phyloP scores from a whole-genome alignment of 2,329 filamentous ascomycete species.

The Hymenoscyphus infarciens region DNA sequence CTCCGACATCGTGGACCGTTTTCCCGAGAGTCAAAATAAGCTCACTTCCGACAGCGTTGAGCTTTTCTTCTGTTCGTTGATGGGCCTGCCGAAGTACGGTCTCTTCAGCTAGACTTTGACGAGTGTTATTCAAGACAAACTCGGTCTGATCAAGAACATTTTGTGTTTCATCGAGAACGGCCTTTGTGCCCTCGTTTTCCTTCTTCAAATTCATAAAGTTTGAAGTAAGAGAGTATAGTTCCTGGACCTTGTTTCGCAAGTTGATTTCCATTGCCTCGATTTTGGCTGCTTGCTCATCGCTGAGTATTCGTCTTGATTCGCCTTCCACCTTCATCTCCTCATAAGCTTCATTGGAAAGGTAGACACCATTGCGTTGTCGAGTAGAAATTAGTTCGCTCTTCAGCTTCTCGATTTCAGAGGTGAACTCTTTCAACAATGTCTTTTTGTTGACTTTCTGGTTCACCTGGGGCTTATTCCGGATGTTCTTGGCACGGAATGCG shows the following conservation, averaged over 20 bases:
- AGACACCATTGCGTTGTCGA: slow-evolving; percentile 90
- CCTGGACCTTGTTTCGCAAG: slow-evolving; percentile 88
- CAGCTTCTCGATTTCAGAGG: slow-evolving; percentile 86
- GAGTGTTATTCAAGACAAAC: slow-evolving; percentile 73
- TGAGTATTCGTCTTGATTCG: slow-evolving; percentile 85
- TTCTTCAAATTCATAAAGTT: slow-evolving; percentile 87
- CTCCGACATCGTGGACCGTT: slow-evolving; percentile 76
- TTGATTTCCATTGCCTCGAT: slow-evolving; percentile 91
- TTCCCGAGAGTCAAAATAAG: slow-evolving; percentile 74
- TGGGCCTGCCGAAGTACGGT: slow-evolving; percentile 77
- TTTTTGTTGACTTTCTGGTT: slow-evolving; percentile 93
- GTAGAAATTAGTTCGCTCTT: slow-evolving; percentile 93
- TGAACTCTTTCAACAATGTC: slow-evolving; percentile 85
- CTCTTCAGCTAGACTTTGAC: slow-evolving; percentile 74
- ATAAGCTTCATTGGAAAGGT: slow-evolving; percentile 82
- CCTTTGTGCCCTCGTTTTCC: slow-evolving; percentile 75
- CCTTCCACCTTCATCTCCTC: slow-evolving; percentile 90
- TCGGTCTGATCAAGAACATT: slow-evolving; percentile 84
- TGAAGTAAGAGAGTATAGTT: slow-evolving; percentile 80
- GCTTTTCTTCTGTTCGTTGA: slow-evolving; percentile 74
- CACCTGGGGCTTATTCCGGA: slow-evolving; percentile 93
- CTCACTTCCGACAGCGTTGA: slow-evolving; percentile 68
- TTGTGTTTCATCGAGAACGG: slow-evolving; percentile 73
- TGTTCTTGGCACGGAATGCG: slow-evolving; percentile 96
- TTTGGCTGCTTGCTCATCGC: slow-evolving; percentile 87